Base-by-base conservation (phyloP, 2,329 filamentous ascomycete genomes). In the Zymoseptoria tritici region DNA sequence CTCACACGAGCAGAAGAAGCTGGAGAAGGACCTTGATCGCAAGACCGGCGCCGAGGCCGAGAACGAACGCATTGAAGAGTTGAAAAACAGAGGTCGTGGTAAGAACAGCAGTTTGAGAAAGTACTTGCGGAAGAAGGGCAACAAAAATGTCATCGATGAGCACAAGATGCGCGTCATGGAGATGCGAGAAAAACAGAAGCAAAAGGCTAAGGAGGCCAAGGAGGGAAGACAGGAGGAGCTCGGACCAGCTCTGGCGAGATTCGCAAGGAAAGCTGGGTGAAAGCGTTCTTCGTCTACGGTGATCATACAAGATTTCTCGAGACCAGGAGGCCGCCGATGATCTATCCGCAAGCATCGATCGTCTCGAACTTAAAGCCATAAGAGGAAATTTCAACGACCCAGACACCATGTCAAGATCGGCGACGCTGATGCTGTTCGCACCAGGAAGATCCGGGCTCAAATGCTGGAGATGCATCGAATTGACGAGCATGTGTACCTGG, bases 101-200 rank as follows among this genome's bases (percentile, higher is more conserved):
- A 91, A 92, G 81, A 99, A 96, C 72, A 91, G 88, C 67, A 89
- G 89, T 60, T 77, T 97, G 64, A 86, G 91, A 71, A 91, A 92
- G 74, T 92, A 95, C 73, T 76, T 97, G 71, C 81, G 94, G 66
- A 97, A 97, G 85, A 92, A 94, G 78, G 86, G 90, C 52, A 87
- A 88, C 71, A 90, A 88, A 81, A 97, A 97, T 74, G 85, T 99
- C 60, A 91, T 99, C 73, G 94, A 99, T 79, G 94, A 97, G 81
- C 92, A 93, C 83, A 87, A 89, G 72, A 76, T 96, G 74, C 86
- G 87, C 72, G 87, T 92, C 54, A 90, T 97, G 74, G 90, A 91
- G 76, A 80, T 96, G 73, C 86, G 88, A 79, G 83, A 84, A 72
- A 80, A 82, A 66, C 80, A 83, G 69, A 85, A 87, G 66, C 84